Conservation (phyloP, 306 rosid species). For the Medicago ruthenica region DNA sequence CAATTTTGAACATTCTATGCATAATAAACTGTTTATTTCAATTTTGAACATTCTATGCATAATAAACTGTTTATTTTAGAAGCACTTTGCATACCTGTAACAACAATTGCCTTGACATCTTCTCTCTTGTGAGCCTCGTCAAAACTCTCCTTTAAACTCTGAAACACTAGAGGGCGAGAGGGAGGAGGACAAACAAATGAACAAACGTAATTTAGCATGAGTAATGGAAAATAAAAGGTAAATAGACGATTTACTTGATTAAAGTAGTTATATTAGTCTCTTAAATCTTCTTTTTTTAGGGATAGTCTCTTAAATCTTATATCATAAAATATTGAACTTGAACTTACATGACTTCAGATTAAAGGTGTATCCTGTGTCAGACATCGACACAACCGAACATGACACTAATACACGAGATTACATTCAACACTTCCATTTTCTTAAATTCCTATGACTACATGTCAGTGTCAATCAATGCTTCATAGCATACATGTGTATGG, state of each 20-base stretch:
- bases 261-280: neutral
- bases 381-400: neutral
- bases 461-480: neutral
- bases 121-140: constrained; percentile 73
- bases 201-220: neutral
- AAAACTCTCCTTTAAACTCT: constrained; percentile 69
- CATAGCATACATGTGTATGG: neutral
- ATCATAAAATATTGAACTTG: neutral
- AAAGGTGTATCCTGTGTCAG: neutral
- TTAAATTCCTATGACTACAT: too few relatives aligned
- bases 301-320: neutral
- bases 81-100: constrained; percentile 65
- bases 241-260: neutral
- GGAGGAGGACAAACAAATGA: neutral
- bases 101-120: constrained; percentile 90
- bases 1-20: constrained; percentile 6
- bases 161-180: constrained; percentile 54
- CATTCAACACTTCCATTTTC: neutral
- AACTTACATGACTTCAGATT: neutral
- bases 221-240: neutral
- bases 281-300: too few relatives aligned
- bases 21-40: constrained; percentile 5
- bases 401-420: neutral
- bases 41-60: constrained; percentile 7
- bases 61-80: constrained; percentile 20